Conservation (phyloP, 2,329 filamentous ascomycete species). For the Neocucurbitaria cava region DNA sequence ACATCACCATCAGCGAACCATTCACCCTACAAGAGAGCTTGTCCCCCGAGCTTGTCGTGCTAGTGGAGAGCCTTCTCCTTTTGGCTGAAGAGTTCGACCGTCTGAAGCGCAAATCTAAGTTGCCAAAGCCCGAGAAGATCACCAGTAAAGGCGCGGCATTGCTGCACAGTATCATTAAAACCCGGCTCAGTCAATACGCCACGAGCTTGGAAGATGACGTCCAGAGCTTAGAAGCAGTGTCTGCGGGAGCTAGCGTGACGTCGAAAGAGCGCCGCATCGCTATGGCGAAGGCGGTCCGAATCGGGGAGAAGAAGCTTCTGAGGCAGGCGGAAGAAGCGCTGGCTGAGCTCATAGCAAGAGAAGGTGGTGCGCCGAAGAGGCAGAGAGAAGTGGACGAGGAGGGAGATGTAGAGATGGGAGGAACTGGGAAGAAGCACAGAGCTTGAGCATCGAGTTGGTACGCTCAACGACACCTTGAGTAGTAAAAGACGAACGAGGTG, state of each 20-base stretch:
- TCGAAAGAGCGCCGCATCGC: constrained; percentile 35
- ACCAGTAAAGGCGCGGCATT: constrained; percentile 49
- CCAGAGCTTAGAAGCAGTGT: constrained; percentile 53
- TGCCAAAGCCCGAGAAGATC: constrained; percentile 53
- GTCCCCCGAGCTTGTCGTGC: constrained; percentile 51
- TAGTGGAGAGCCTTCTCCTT: constrained; percentile 56
- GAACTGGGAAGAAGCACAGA: constrained; percentile 35
- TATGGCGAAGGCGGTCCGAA: constrained; percentile 72
- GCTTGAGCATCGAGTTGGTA: constrained; percentile 11
- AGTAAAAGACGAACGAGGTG: no score
- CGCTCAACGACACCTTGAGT: neutral
- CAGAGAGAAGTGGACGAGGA: constrained; percentile 33
- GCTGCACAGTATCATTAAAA: constrained; percentile 49
- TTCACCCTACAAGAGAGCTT: constrained; percentile 47
- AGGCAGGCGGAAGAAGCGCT: constrained; percentile 57
- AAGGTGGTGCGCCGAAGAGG: constrained; percentile 30
- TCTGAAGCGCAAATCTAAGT: constrained; percentile 51
- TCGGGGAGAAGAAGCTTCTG: constrained; percentile 75
- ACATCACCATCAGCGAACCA: constrained; percentile 52
- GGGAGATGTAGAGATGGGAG: constrained; percentile 36
- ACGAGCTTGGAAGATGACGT: constrained; percentile 63
- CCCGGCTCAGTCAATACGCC: constrained; percentile 57
- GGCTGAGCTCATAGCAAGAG: constrained; percentile 39
- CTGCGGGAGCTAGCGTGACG: constrained; percentile 16
- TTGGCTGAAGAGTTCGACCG: constrained; percentile 50